Evolutionary conservation across 2,329 filamentous ascomycete genomes (phyloP).

Genomic region (Bipolaris sorokiniana): DNA sequence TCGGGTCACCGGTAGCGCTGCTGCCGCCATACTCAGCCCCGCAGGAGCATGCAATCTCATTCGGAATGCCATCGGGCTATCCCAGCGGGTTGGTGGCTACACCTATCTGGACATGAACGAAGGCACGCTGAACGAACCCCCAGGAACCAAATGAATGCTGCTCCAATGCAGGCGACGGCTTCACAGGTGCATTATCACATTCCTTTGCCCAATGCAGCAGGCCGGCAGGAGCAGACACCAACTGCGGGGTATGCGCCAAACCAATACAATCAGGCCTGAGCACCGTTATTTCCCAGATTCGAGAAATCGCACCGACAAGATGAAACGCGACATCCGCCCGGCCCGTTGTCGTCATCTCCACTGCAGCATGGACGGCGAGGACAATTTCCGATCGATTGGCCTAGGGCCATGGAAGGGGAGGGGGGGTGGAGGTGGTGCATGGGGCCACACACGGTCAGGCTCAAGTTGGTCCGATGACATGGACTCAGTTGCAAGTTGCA

Average conservation of each 20-base stretch:
- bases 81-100: constrained; percentile 53
- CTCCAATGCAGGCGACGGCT: constrained; percentile 28
- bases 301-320: constrained; percentile 10
- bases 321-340: constrained; percentile 8
- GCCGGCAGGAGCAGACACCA: constrained; percentile 22
- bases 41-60: constrained; percentile 51
- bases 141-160: constrained; percentile 50
- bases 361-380: constrained; percentile 2
- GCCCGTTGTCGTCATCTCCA: constrained; percentile 9
- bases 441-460: constrained; percentile 2
- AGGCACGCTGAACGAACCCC: constrained; percentile 50
- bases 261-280: constrained; percentile 29
- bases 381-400: constrained; percentile 13
- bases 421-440: neutral
- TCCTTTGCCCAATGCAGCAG: constrained; percentile 24
- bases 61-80: constrained; percentile 50
- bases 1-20: constrained; percentile 46
- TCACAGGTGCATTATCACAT: constrained; percentile 36
- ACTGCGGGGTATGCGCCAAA: constrained; percentile 25
- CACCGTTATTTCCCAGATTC: constrained; percentile 1
- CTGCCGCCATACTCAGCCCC: constrained; percentile 44
- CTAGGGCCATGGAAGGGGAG: neutral
- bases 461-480: constrained; percentile 12
- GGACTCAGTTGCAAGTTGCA: constrained; percentile 4
- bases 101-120: constrained; percentile 52